A percentile compares a stretch with the other conserved stretches of the same genome.
phyloP scores from a whole-genome alignment of 2,329 filamentous ascomycete genomes.

The Curvularia lunata region DNA sequence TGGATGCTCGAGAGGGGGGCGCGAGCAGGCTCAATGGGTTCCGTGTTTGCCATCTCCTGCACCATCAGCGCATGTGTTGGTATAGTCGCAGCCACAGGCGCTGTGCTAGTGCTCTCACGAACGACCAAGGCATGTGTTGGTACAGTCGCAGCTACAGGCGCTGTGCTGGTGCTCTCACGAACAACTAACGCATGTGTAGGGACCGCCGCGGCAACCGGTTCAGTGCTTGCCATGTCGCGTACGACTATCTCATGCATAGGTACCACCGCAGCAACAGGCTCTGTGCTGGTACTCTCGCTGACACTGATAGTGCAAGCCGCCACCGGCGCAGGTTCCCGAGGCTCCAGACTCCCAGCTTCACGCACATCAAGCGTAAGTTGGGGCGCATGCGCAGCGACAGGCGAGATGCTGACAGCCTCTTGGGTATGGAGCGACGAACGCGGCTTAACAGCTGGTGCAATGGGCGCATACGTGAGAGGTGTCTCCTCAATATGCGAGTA shows the following conservation, averaged over 20 bases:
- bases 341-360: slow-evolving; percentile 5
- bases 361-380: background rate
- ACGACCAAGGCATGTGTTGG: no score
- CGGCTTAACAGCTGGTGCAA: slow-evolving; percentile 4
- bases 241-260: background rate
- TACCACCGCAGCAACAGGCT: background rate
- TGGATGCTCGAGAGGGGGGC: background rate
- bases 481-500: slow-evolving; percentile 12
- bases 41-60: background rate
- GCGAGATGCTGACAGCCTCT: slow-evolving; percentile 9
- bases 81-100: background rate
- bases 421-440: background rate
- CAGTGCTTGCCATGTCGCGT: background rate
- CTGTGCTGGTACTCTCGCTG: background rate
- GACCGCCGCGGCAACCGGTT: background rate
- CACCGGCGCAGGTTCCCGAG: background rate
- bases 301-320: background rate
- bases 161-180: no score
- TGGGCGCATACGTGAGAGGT: slow-evolving; percentile 6
- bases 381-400: background rate
- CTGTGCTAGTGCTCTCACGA: background rate
- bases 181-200: no score
- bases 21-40: slow-evolving; percentile 4
- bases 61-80: slow-evolving; percentile 1
- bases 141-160: no score